A percentile compares a stretch with the other conserved stretches of the same genome.
Evolutionary conservation across 331 rosid species (phyloP).

Genomic region (Acacia concinna): DNA sequence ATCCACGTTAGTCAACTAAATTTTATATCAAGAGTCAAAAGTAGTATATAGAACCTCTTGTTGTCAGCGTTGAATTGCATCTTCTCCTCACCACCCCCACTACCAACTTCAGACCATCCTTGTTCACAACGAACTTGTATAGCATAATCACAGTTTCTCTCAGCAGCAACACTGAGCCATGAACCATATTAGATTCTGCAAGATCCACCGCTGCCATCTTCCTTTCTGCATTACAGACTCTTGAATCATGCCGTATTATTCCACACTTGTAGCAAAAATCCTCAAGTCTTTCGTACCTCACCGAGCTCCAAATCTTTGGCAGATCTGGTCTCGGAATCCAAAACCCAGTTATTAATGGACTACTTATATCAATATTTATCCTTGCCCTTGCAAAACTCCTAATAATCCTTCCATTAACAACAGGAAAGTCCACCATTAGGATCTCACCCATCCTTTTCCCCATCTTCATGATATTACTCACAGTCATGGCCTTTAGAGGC

Average conservation of each 20-base stretch:
- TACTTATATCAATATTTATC: neutral
- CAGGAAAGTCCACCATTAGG: neutral
- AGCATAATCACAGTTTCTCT: neutral
- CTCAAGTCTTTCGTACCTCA: neutral
- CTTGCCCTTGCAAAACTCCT: neutral
- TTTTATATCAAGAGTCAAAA: no score
- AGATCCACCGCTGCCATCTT: neutral
- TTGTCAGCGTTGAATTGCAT: neutral
- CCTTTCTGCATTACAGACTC: neutral
- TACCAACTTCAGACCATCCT: neutral
- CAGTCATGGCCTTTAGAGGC: neutral
- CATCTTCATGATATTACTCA: neutral
- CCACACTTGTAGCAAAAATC: neutral
- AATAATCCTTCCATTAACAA: neutral
- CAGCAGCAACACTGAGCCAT: neutral
- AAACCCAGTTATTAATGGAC: neutral
- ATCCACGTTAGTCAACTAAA: no score
- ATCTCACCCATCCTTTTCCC: neutral
- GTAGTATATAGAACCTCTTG: no score
- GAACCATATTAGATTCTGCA: neutral
- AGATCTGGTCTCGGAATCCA: neutral
- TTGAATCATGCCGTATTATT: neutral
- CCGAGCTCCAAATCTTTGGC: neutral
- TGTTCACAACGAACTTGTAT: neutral
- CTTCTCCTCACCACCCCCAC: neutral